Conservation (phyloP, 2,329 filamentous ascomycete species). For the Botrytis medusae region DNA sequence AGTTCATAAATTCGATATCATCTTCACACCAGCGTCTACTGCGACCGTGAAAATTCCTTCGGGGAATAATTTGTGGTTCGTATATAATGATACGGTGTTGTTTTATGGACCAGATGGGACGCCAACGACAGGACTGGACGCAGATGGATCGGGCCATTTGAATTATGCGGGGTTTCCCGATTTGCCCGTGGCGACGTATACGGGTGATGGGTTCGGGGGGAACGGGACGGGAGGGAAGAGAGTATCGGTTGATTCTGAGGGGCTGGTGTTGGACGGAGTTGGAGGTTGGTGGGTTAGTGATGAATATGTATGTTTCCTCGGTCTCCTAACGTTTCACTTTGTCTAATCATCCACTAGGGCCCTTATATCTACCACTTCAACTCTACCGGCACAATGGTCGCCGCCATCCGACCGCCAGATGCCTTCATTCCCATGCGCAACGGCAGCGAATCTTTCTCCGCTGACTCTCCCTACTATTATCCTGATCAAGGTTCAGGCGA, state of each 20-base stretch:
- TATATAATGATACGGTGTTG: constrained; percentile 64
- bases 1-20: constrained; percentile 66
- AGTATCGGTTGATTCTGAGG: constrained; percentile 65
- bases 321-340: neutral
- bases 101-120: constrained; percentile 62
- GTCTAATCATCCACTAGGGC: constrained; percentile 41
- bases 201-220: constrained; percentile 67
- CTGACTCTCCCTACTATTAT: constrained; percentile 63
- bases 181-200: constrained; percentile 62
- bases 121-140: constrained; percentile 64
- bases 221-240: constrained; percentile 57
- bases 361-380: constrained; percentile 69
- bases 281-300: constrained; percentile 64
- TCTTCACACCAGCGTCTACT: constrained; percentile 52
- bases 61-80: constrained; percentile 59
- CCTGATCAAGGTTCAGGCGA: constrained; percentile 43
- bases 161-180: constrained; percentile 59
- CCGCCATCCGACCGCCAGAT: constrained; percentile 63
- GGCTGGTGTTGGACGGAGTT: constrained; percentile 59
- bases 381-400: constrained; percentile 55
- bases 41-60: constrained; percentile 55
- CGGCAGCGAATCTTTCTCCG: constrained; percentile 59
- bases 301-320: constrained; percentile 50
- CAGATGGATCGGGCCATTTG: constrained; percentile 53
- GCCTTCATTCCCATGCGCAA: constrained; percentile 66